These are phyloP conservation scores for Leptographium galeiforme DNA, from an alignment of 2,329 filamentous ascomycete genomes.

Conservation along the genomic window DNA sequence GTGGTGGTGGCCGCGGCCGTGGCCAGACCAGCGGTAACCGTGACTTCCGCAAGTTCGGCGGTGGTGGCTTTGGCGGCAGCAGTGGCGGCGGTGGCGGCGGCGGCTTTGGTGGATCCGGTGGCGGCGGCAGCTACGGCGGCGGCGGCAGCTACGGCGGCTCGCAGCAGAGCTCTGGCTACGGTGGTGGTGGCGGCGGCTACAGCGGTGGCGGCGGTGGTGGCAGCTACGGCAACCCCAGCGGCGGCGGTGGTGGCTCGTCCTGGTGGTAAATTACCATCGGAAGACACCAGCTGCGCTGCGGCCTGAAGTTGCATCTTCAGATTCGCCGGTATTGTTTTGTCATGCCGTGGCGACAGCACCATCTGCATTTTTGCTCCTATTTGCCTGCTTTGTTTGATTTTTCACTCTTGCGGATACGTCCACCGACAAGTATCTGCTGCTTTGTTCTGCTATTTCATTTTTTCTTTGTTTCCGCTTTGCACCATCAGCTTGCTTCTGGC, in stretches of 20 bases:
- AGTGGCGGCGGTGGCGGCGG: constrained; percentile 40
- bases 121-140: constrained; percentile 29
- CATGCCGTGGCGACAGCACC: constrained; percentile 1
- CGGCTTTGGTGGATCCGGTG: constrained; percentile 21
- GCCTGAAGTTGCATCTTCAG: neutral
- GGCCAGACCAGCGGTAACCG: constrained; percentile 55
- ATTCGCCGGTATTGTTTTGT: neutral
- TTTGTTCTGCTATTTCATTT: constrained; percentile 9
- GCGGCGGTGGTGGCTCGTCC: constrained; percentile 47
- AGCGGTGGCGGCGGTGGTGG: constrained; percentile 17
- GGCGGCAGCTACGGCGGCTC: constrained; percentile 26
- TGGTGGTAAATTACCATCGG: constrained; percentile 45
- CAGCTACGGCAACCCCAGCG: constrained; percentile 52
- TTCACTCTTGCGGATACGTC: constrained; percentile 5
- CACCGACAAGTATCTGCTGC: neutral
- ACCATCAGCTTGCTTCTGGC: constrained; percentile 9
- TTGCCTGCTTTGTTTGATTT: constrained; percentile 8
- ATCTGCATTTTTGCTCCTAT: constrained; percentile 5
- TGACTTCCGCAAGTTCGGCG: constrained; percentile 76
- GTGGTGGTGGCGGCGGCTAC: constrained; percentile 26
- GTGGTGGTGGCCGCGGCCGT: constrained; percentile 62
- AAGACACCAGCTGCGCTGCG: neutral
- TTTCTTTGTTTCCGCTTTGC: constrained; percentile 10
- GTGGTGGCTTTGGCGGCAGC: constrained; percentile 36
- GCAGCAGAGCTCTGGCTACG: constrained; percentile 12